Conservation (phyloP, 202 grass and related monocot genomes). For the Brachypodium distachyon region DNA sequence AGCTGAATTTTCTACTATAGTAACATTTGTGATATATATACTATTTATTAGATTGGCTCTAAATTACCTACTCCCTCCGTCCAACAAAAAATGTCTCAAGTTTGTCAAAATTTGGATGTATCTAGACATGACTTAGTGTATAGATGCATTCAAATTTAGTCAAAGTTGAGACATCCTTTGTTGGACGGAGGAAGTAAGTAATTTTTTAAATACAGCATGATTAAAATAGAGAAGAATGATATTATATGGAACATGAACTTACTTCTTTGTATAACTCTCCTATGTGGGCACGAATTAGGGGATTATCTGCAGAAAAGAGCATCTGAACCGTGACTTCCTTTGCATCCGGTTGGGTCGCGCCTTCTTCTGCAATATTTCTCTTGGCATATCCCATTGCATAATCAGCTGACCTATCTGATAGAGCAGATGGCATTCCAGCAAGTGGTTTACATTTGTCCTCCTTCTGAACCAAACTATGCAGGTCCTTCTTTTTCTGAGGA, state of each 20-base stretch:
- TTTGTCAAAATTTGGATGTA: too few relatives aligned
- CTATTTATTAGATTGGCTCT: neutral
- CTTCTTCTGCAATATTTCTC: neutral
- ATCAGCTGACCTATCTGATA: neutral
- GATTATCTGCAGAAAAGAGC: slow-evolving; percentile 14
- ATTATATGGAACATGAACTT: slow-evolving; percentile 2
- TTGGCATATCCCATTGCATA: neutral
- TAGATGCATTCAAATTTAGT: too few relatives aligned
- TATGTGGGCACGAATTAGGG: neutral
- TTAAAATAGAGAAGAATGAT: neutral
- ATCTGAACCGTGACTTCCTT: slow-evolving; percentile 8
- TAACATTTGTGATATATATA: neutral
- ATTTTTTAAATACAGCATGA: neutral
- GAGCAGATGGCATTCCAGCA: neutral
- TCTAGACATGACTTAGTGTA: too few relatives aligned
- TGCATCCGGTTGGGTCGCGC: neutral
- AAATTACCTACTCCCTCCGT: too few relatives aligned
- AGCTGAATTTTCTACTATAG: neutral
- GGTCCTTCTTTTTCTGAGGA: slow-evolving; percentile 3
- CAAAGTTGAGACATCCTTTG: too few relatives aligned
- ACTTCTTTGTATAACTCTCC: slow-evolving; percentile 26
- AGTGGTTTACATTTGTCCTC: neutral
- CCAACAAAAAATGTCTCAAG: too few relatives aligned
- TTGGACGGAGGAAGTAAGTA: too few relatives aligned
- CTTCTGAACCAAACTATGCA: slow-evolving; percentile 19